Percentiles rank a stretch among this genome's conserved stretches.
Evolutionary conservation across 345 rosid species (phyloP).

Genomic region (Geranium rotundifolium): DNA sequence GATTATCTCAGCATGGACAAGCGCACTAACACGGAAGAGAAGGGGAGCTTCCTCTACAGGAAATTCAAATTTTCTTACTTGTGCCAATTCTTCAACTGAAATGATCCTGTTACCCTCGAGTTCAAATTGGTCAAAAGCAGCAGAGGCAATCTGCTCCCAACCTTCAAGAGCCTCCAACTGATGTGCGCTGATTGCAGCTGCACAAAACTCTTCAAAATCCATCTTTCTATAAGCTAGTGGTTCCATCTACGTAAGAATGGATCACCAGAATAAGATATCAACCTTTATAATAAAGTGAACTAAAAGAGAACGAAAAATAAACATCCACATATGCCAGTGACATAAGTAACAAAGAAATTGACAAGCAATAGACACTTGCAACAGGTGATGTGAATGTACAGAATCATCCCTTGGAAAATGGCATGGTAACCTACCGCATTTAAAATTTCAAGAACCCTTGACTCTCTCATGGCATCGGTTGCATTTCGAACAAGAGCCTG

Average conservation of each 20-base stretch:
- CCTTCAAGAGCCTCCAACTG: conserved; percentile 79
- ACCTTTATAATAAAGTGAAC: no score
- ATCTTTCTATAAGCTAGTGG: conserved; percentile 56
- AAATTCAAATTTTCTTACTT: conserved; percentile 25
- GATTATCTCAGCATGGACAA: no score
- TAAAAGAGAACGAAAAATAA: not conserved
- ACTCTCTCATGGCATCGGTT: conserved; percentile 80
- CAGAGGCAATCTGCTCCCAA: conserved; percentile 70
- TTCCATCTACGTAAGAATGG: conserved; percentile 47
- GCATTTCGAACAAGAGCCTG: conserved; percentile 62
- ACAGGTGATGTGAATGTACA: not conserved
- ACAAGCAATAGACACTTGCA: not conserved
- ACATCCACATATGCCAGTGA: not conserved
- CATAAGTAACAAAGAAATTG: no score
- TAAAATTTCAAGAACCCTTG: conserved; percentile 65
- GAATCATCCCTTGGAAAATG: not conserved
- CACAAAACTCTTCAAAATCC: conserved; percentile 85
- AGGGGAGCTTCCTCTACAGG: not conserved
- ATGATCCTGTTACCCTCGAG: conserved; percentile 70
- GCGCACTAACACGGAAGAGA: no score
- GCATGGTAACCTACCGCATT: conserved; percentile 31
- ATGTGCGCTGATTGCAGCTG: conserved; percentile 70
- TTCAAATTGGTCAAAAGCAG: conserved; percentile 76
- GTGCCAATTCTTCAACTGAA: conserved; percentile 65
- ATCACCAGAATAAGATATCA: not conserved